Evolutionary conservation across 768 basidiomycete genomes (phyloP), one percentile per base, ranked within the genome.

Genomic region (Serendipita sp.): DNA sequence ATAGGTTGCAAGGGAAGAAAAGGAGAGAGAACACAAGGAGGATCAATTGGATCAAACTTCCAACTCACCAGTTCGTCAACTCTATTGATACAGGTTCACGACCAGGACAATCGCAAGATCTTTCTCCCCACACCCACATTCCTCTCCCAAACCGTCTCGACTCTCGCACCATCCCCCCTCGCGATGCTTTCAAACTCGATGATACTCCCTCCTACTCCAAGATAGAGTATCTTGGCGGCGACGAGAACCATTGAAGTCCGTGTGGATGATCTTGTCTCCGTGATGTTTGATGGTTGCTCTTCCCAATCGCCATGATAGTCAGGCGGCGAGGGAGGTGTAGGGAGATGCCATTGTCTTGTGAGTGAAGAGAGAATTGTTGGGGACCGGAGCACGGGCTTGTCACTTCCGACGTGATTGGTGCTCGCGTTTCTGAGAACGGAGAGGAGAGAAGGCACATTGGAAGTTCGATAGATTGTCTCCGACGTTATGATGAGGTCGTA

Each of bases 181-280:
- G 91, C 80, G 3, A 77, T 78, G 32, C 74, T 71, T n/a, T 83
- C 72, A 69, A 95, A 95, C 66, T 85, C 88, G 11, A 80, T 73
- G 32, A 94, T 76, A 4, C 93, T 90, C 0, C 95, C 94, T 0
- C 93, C 94, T 3, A 97, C 91, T 4, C 95, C 95, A 72, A 98
- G 97, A 72, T 97, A 97, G 18, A 97, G 74, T 13, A 91, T 80
- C 73, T 97, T 98, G 1, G 89, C 90, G 1, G 92, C 93, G 2
- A 96, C 86, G 7, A 96, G 81, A 68, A 86, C 90, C 3, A 78
- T 51, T 67, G 72, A 74, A 3, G 44, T 7, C 65, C 54, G 11
- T 65, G 38, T 28, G 48, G 35, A 44, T 69, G 34, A 44, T 38
- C 28, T 34, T 47, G 23, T 30, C 34, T 30, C 35, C 30, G 8